A percentile compares a stretch with the other conserved stretches of the same genome.
Conservation (phyloP, 495 filamentous ascomycete species). For the Trichoderma orchidacearum region DNA sequence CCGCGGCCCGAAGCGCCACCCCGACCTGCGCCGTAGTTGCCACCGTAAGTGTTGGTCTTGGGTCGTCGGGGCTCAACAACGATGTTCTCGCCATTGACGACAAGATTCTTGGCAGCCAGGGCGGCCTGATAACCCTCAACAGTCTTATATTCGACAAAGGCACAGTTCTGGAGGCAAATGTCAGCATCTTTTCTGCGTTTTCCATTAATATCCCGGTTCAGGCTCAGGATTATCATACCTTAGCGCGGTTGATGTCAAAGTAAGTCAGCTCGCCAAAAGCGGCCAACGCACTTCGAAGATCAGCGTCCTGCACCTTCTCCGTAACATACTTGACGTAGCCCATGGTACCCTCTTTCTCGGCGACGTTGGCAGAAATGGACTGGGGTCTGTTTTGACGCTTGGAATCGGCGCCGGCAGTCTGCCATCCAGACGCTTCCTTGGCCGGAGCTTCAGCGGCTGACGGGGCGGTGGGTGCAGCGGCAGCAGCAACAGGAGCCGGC, state of each 20-base stretch:
- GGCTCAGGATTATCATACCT: conserved; percentile 40
- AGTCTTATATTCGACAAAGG: conserved; percentile 86
- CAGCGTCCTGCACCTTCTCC: conserved; percentile 59
- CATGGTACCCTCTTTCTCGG: conserved; percentile 53
- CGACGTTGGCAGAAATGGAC: conserved; percentile 29
- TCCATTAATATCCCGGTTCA: conserved; percentile 3
- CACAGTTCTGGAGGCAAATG: conserved; percentile 58
- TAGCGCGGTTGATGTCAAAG: conserved; percentile 78
- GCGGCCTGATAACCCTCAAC: conserved; percentile 67
- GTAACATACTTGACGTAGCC: conserved; percentile 92
- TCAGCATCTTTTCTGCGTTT: too few relatives aligned
- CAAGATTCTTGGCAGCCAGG: conserved; percentile 72
- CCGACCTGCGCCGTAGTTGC: conserved; percentile 46
- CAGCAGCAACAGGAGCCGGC: conserved; percentile 24
- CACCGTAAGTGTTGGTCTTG: conserved; percentile 51
- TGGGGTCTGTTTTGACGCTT: conserved; percentile 63
- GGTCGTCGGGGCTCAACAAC: conserved; percentile 79
- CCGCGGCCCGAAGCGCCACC: conserved; percentile 46
- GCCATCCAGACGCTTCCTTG: conserved; percentile 39
- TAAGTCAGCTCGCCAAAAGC: conserved; percentile 70
- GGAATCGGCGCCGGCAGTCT: conserved; percentile 69
- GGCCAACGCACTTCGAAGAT: conserved; percentile 49
- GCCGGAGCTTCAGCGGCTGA: conserved; percentile 9
- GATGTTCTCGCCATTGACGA: conserved; percentile 66
- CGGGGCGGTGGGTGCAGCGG: conserved; percentile 10